Conservation (phyloP, 257 asterid genomes). For the Jasminum sambac region DNA sequence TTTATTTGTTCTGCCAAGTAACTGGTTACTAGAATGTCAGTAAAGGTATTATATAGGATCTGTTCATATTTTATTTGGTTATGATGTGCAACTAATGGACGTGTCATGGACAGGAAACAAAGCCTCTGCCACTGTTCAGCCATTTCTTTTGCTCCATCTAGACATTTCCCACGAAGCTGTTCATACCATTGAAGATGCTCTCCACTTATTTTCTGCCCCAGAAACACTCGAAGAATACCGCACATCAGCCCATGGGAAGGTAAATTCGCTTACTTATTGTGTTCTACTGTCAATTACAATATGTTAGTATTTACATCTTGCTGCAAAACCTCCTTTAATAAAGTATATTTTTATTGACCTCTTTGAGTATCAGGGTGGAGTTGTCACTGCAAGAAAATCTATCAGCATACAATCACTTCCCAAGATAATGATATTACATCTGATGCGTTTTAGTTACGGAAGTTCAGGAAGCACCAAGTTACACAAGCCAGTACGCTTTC, state of each 20-base stretch:
- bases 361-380: conserved; percentile 55
- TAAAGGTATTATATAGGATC: neutral
- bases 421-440: conserved; percentile 76
- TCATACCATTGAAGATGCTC: conserved; percentile 76
- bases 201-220: conserved; percentile 66
- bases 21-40: neutral
- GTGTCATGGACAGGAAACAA: conserved; percentile 62
- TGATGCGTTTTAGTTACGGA: conserved; percentile 83
- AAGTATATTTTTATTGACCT: neutral
- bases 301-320: neutral
- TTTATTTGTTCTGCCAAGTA: neutral
- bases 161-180: conserved; percentile 75
- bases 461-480: conserved; percentile 80
- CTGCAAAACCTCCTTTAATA: neutral
- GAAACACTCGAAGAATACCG: conserved; percentile 88
- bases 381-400: conserved; percentile 73
- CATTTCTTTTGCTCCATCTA: conserved; percentile 83
- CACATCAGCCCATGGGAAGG: conserved; percentile 67
- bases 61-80: neutral
- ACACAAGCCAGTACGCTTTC: conserved; percentile 75
- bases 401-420: conserved; percentile 73
- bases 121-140: conserved; percentile 82
- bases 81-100: neutral
- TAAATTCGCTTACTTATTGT: conserved; percentile 26
- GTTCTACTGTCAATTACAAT: conserved; percentile 13